Base-by-base conservation (phyloP, 106 monocot species). In the Dendrobium chrysotoxum region DNA sequence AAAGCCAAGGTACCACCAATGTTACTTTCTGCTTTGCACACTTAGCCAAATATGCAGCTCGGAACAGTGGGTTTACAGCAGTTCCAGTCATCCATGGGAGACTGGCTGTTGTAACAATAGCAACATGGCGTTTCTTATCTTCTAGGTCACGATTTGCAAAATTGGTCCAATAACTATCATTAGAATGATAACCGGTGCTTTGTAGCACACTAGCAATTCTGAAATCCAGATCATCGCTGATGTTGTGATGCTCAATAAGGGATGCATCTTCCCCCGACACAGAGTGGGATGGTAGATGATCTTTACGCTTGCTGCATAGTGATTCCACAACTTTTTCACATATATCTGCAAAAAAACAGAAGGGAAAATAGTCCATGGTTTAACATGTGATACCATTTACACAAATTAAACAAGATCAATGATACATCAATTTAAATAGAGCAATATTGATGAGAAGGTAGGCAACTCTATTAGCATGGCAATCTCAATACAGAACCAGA, bases 21-120 rank as follows among this genome's bases (percentile, higher is more conserved):
- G 99, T 99, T 5, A 99, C 99, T 80, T 91, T 90, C 81, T 99
- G 99, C 70, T 95, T 89, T 53, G 84, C 84, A 41, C 85, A 82
- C 31, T 88, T 93, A 1, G 99, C 89, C 80, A 99, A 81, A 81
- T 93, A 99, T 54, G 91, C 95, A 77, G 99, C 99, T 64, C 99
- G 84, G 86, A 99, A 99, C 61, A 99, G 77, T 77, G 99, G 99
- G 82, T 99, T 99, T 25, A 95, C 93, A 78, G 99, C 91, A 70
- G 99, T 99, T 71, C 99, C 99, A 55, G 99, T 99, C 95, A 99
- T 91, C 99, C 99, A 99, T 66, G 99, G 99, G 39, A 99, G 90
- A 82, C 99, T 95, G 68, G 99, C 99, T 45, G 99, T 99, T 71
- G 99, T 95, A 28, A 99, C 90, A 53, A 99, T 99, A 17, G 95